These are phyloP conservation scores for Lathyrus sativus DNA, from an alignment of 306 rosid species.

Conservation along the genomic window DNA sequence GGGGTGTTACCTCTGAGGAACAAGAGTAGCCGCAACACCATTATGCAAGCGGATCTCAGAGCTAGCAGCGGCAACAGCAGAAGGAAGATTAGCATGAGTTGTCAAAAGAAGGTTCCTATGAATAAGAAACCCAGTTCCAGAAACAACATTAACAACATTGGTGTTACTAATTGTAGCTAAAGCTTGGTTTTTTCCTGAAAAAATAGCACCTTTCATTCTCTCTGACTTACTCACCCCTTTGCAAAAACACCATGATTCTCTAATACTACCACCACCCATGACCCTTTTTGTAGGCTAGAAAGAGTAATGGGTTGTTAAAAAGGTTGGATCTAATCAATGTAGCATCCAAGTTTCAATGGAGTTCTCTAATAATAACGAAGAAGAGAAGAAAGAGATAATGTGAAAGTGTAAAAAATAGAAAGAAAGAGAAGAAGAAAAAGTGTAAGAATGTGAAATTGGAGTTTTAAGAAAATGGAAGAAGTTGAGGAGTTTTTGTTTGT, in stretches of 20 bases:
- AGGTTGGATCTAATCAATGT: slow-evolving; percentile 43
- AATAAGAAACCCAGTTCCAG: slow-evolving; percentile 67
- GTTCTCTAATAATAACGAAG: slow-evolving; percentile 1
- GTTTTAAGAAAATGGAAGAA: background rate
- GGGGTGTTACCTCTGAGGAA: slow-evolving; percentile 44
- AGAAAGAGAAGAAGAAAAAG: background rate
- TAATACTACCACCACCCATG: slow-evolving; percentile 76
- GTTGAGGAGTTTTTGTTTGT: background rate
- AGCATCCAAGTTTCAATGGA: slow-evolving; percentile 25
- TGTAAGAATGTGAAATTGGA: background rate
- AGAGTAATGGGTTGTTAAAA: slow-evolving; percentile 35
- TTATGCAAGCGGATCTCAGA: slow-evolving; percentile 85
- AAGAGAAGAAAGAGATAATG: background rate
- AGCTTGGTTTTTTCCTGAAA: slow-evolving; percentile 67
- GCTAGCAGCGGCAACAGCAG: slow-evolving; percentile 63
- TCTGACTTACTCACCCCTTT: slow-evolving; percentile 91
- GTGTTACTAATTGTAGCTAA: slow-evolving; percentile 57
- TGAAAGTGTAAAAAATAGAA: background rate
- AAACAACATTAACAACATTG: slow-evolving; percentile 41
- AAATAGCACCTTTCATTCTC: slow-evolving; percentile 76
- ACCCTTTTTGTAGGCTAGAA: background rate
- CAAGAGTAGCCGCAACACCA: slow-evolving; percentile 62
- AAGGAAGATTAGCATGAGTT: slow-evolving; percentile 83
- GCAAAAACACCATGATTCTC: slow-evolving; percentile 95
- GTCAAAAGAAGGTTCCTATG: slow-evolving; percentile 88